Evolutionary conservation across 441 rosid species (phyloP), one percentile per base, ranked within the genome.

Genomic region (Brassica balearica): DNA sequence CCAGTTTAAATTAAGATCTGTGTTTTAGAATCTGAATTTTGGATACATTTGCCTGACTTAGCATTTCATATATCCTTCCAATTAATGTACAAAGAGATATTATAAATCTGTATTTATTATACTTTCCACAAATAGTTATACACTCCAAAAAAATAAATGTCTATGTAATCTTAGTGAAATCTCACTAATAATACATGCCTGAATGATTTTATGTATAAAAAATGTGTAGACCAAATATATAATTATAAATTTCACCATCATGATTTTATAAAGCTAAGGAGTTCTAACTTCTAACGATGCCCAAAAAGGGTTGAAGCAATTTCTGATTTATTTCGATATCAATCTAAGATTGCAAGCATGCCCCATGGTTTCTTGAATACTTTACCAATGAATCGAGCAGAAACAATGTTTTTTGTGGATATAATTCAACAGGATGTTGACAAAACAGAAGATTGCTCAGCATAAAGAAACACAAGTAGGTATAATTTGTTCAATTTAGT

Each of bases 381-480:
- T 64, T 34, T 34, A n/a, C n/a, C 25, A 64, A 4, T 34, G 25
- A 46, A 68, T 68, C 15, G 25, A 60, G 5, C 19, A 48, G 38
- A 20, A 32, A 29, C n/a, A n/a, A 46, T 6, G 34, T 38, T 9
- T 66, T 60, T 11, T 60, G n/a, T 11, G 51, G 11, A 66, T 38
- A 20, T 41, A 11, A 11, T 8, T 48, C 32, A 72, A 17, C 11
- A 14, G 43, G 77, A 72, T 59, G 43, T 72, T 58, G 77, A 66
- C 81, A 72, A 66, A 78, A 17, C 65, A 78, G 69, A 72, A 78
- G 29, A 78, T 72, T 60, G 77, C 62, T 72, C 65, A 60, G 2
- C 73, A 78, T 72, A 66, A 67, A 46, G 60, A 46, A 66, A 66
- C 77, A 78, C 58, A 72, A 67, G 77, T 78, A 41, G 77, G 73